Evolutionary conservation across 129 eudicot genomes (phyloP).

Genomic region (Tanacetum coccineum): DNA sequence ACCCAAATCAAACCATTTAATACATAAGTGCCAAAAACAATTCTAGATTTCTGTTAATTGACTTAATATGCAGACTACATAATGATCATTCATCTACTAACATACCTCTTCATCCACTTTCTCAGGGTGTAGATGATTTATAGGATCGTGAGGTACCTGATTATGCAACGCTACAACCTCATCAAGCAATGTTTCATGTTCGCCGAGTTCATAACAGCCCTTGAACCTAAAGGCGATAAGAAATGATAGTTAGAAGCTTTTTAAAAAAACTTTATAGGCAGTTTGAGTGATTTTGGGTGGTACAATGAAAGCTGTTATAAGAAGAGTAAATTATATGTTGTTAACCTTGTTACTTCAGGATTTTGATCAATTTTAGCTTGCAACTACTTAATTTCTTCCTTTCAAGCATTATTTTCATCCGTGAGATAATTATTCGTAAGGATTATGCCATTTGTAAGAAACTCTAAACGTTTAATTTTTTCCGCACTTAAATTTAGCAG

Average conservation of each 20-base stretch:
- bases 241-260: conserved; percentile 11
- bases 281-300: background rate
- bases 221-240: conserved; percentile 41
- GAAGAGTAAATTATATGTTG: conserved; percentile 42
- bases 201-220: conserved; percentile 46
- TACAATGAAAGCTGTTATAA: conserved; percentile 46
- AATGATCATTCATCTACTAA: too few relatives aligned
- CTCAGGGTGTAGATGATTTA: conserved; percentile 14
- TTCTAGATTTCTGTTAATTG: too few relatives aligned
- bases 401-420: conserved; percentile 49
- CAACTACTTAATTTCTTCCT: conserved; percentile 57
- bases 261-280: background rate
- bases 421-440: conserved; percentile 45
- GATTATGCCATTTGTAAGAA: conserved; percentile 40
- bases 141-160: conserved; percentile 39
- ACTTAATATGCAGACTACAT: too few relatives aligned
- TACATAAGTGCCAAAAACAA: too few relatives aligned
- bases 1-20: too few relatives aligned
- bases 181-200: conserved; percentile 53
- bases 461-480: conserved; percentile 51
- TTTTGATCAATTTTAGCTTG: conserved; percentile 40
- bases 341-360: conserved; percentile 50
- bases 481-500: conserved; percentile 48
- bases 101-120: too few relatives aligned
- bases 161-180: conserved; percentile 59